Base-by-base conservation (phyloP, 495 filamentous ascomycete genomes). In the Bryoglossum gracile region DNA sequence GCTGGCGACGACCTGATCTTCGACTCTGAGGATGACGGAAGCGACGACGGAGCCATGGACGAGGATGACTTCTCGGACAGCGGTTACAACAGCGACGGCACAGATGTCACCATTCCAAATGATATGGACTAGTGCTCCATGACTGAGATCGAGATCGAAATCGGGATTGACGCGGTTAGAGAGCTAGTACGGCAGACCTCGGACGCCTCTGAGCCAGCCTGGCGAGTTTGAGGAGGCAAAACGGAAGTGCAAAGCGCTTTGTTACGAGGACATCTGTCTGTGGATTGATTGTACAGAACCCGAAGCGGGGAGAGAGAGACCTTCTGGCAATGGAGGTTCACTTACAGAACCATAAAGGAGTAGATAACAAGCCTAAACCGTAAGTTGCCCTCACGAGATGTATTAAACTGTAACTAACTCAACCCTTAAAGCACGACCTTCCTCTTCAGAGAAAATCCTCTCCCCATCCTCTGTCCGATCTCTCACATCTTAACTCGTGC, bases 281-380 rank as follows among this genome's bases (percentile, higher is more conserved):
- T 55, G 25, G 57, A 38, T n/a, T n/a, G n/a, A n/a, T 65, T 13
- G 52, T 65, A 6, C 23, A 53, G 46, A 50, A 65, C 36, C 61
- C 55, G 28, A 54, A 58, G 42, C 45, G 43, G 24, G 43, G 55
- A 28, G 46, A 50, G 34, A 24, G 52, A 19, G 63, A 63, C 46
- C 33, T 51, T 11, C 59, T 58, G 0, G 56, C 53, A 5, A 62
- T 63, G 46, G 55, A 50, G 26, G 52, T 65, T 41, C 42, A 40
- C 35, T 30, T 65, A 9, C 30, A 41, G 22, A 38, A 63, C 50
- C 43, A 63, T 37, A 65, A 65, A 55, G 60, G 60, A 23, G 47
- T 14, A 4, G 34, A 55, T 43, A 61, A 60, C 18, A 64, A 63
- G 47, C 60, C 62, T 14, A 62, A 61, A 50, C 64, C 58, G 58